phyloP scores from a whole-genome alignment of 2,329 filamentous ascomycete species.

The Juglanconis sp. region DNA sequence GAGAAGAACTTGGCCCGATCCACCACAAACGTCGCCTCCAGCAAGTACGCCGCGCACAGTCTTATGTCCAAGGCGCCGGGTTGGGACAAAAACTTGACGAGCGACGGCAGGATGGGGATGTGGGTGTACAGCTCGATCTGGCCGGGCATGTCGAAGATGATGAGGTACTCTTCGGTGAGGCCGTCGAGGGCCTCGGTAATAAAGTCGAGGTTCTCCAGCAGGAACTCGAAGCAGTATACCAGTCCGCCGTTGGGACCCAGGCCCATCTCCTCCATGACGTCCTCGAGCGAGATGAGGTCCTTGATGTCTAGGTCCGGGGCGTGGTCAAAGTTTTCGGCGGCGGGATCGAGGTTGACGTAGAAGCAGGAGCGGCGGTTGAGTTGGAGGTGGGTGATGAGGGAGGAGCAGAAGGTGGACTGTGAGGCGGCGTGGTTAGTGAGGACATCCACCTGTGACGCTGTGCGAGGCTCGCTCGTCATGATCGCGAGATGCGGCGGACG shows the following conservation, averaged over 20 bases:
- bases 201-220: constrained; percentile 92
- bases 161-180: constrained; percentile 90
- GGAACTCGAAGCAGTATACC: constrained; percentile 95
- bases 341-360: constrained; percentile 97
- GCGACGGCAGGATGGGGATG: constrained; percentile 82
- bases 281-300: constrained; percentile 86
- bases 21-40: constrained; percentile 93
- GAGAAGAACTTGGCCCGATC: constrained; percentile 98
- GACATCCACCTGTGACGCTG: too few relatives aligned
- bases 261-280: constrained; percentile 94
- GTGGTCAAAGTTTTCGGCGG: constrained; percentile 89
- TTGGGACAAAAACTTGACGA: constrained; percentile 78
- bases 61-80: constrained; percentile 81
- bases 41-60: constrained; percentile 88
- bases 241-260: constrained; percentile 89
- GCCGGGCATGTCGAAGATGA: constrained; percentile 97
- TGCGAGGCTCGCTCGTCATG: too few relatives aligned
- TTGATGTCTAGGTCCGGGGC: constrained; percentile 92
- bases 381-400: constrained; percentile 87
- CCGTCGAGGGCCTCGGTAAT: constrained; percentile 79
- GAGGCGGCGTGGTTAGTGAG: neutral
- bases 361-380: constrained; percentile 90
- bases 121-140: constrained; percentile 99
- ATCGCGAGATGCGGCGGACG: constrained; percentile 6
- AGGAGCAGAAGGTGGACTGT: constrained; percentile 88